A percentile compares a stretch with the other conserved stretches of the same genome.
Conservation (phyloP, 108 stramenopile species). For the Stephanodiscus triporus region DNA sequence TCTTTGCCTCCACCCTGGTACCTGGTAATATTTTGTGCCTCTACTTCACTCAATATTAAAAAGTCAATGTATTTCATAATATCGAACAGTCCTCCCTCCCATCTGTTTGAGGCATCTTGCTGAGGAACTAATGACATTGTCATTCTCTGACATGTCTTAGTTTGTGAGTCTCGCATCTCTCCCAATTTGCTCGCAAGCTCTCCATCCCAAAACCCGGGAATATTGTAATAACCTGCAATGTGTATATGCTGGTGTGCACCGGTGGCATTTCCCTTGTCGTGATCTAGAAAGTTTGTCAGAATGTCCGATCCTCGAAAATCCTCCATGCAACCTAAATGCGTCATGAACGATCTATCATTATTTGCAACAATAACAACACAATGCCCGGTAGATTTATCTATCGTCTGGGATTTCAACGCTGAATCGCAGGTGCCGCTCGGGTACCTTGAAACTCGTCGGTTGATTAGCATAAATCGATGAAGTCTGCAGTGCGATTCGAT, state of each 20-base stretch:
- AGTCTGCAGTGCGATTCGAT: constrained; percentile 54
- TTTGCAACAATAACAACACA: constrained; percentile 72
- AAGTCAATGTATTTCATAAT: constrained; percentile 67
- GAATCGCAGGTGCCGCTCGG: constrained; percentile 20
- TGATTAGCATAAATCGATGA: constrained; percentile 62
- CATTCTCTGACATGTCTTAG: constrained; percentile 14
- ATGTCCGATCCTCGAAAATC: constrained; percentile 61
- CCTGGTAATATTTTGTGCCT: constrained; percentile 55
- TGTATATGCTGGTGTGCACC: constrained; percentile 57
- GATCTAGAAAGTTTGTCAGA: constrained; percentile 28
- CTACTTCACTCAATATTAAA: constrained; percentile 73
- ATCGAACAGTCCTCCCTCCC: constrained; percentile 75
- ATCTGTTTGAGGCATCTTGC: constrained; percentile 72
- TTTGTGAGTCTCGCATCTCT: constrained; percentile 24
- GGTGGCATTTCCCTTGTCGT: neutral
- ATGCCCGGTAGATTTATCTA: constrained; percentile 65
- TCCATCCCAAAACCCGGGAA: constrained; percentile 65
- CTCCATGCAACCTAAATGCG: constrained; percentile 72
- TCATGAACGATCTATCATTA: constrained; percentile 77
- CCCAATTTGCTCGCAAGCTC: constrained; percentile 48
- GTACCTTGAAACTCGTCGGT: constrained; percentile 49
- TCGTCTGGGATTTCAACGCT: neutral
- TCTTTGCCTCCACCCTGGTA: constrained; percentile 7
- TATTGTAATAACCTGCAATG: constrained; percentile 78
- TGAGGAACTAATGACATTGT: constrained; percentile 71